These are phyloP conservation scores for Pseudogymnoascus sp. DNA, from an alignment of 2,329 filamentous ascomycete species.

Conservation along the genomic window DNA sequence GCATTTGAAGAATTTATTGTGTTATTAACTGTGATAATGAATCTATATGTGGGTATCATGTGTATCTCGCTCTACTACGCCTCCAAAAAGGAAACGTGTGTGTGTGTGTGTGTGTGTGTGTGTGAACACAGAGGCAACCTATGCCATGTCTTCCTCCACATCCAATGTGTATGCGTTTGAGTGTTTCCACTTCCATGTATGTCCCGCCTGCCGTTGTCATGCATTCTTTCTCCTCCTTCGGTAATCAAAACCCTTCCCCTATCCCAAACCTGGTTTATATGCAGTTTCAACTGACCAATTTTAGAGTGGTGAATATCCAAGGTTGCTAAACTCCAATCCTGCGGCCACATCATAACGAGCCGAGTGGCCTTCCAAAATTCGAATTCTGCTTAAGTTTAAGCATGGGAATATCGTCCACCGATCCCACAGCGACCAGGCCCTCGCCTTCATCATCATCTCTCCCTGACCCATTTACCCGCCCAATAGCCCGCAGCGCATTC, in stretches of 20 bases:
- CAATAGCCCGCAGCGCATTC: constrained; percentile 17
- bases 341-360: constrained; percentile 9
- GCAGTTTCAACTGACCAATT: not conserved
- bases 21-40: not conserved
- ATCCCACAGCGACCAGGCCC: constrained; percentile 14
- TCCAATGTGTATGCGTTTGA: not conserved
- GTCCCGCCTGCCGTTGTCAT: not conserved
- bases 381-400: constrained; percentile 22
- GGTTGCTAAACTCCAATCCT: not conserved
- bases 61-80: constrained; percentile 6
- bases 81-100: constrained; percentile 2
- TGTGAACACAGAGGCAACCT: constrained; percentile 3
- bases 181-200: constrained; percentile 1
- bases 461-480: not conserved
- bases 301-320: not conserved
- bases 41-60: constrained; percentile 9
- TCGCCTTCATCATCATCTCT: constrained; percentile 15
- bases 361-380: constrained; percentile 25
- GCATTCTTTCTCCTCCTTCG: not conserved
- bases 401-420: constrained; percentile 21
- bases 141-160: not conserved
- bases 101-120: not conserved
- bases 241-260: not conserved
- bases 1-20: not conserved
- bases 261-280: not conserved